Evolutionary conservation across 495 filamentous ascomycete genomes (phyloP).

Genomic region (Extremus antarcticus): DNA sequence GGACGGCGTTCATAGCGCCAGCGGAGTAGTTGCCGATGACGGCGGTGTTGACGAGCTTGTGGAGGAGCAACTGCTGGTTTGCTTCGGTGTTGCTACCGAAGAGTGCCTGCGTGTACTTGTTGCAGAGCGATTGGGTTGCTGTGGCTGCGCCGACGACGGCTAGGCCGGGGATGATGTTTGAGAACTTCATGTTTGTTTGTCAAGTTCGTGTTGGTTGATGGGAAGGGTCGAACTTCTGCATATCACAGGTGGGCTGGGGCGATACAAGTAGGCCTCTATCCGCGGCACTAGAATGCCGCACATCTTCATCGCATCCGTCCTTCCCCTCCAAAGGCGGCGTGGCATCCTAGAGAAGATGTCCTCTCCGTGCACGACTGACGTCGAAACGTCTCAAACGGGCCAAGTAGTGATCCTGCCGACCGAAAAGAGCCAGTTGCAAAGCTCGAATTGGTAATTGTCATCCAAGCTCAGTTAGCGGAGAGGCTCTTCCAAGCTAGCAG

Average conservation of each 20-base stretch:
- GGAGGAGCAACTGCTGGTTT: conserved; percentile 41
- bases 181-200: not conserved
- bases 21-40: conserved; percentile 44
- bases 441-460: not conserved
- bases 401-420: not conserved
- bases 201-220: no score
- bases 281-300: no score
- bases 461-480: not conserved
- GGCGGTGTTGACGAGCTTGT: conserved; percentile 43
- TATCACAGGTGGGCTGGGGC: no score
- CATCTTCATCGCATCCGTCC: no score
- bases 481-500: not conserved
- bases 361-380: not conserved
- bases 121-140: conserved; percentile 36
- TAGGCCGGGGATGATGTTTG: not conserved
- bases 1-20: conserved; percentile 37
- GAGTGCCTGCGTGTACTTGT: conserved; percentile 45
- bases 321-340: not conserved
- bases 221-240: no score
- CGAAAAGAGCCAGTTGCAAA: not conserved
- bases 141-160: not conserved
- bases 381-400: not conserved
- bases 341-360: not conserved
- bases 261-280: no score
- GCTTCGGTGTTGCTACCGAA: conserved; percentile 41